These are phyloP conservation scores for Irpex lacteus DNA, from an alignment of 1,284 basidiomycete genomes.

Conservation along the genomic window DNA sequence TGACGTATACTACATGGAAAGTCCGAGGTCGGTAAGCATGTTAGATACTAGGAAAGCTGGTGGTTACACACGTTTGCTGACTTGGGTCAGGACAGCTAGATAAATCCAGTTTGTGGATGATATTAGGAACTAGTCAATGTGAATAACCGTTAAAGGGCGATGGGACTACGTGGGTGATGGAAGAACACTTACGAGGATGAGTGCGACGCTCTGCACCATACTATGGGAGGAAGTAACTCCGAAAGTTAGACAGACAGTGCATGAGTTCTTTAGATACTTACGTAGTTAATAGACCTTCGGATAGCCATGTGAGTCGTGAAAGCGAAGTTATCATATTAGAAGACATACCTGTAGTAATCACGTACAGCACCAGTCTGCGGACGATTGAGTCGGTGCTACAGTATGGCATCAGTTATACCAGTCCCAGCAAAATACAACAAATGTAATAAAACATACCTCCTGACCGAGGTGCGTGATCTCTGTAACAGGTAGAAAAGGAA, in stretches of 20 bases:
- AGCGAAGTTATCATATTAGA: background rate
- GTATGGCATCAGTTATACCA: background rate
- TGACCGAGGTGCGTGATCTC: background rate
- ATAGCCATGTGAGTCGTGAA: background rate
- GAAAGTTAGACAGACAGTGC: background rate
- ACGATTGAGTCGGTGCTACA: slow-evolving; percentile 4
- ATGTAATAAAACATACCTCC: slow-evolving; percentile 1
- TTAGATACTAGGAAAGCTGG: background rate
- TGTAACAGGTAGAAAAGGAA: slow-evolving; percentile 3
- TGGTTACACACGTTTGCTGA: slow-evolving; percentile 1
- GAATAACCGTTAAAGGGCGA: no score
- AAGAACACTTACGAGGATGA: background rate
- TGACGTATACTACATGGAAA: slow-evolving; percentile 1
- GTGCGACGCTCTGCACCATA: background rate
- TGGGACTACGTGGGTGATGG: no score
- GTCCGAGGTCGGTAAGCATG: background rate
- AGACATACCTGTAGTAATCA: slow-evolving; percentile 8
- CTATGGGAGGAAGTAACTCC: background rate
- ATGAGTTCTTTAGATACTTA: background rate
- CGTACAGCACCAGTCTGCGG: background rate
- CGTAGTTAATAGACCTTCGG: slow-evolving; percentile 4
- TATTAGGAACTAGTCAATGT: background rate
- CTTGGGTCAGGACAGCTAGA: background rate
- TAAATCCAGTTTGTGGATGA: background rate
- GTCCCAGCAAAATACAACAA: background rate